These are phyloP conservation scores for Inga oerstediana DNA, from an alignment of 306 rosid genomes.

Conservation along the genomic window DNA sequence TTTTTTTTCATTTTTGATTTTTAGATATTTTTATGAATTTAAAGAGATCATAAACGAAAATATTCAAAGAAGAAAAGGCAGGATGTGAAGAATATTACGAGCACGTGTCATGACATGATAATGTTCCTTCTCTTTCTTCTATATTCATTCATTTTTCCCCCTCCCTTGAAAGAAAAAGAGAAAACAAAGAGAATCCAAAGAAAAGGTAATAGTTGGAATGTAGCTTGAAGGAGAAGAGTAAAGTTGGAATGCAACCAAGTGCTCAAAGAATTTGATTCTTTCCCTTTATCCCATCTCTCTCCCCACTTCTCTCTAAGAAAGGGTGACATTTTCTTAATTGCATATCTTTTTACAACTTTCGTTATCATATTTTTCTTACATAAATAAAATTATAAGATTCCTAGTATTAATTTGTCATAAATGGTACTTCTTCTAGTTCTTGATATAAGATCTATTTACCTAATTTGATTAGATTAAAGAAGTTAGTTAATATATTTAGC, in stretches of 20 bases:
- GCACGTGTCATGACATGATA: conserved; percentile 56
- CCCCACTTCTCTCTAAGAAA: background rate
- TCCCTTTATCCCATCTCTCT: background rate
- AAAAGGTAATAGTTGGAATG: conserved; percentile 67
- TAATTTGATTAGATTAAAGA: too few relatives aligned
- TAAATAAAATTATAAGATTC: too few relatives aligned
- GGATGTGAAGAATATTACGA: conserved; percentile 51
- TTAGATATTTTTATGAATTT: background rate
- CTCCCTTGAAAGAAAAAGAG: background rate
- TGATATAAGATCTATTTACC: too few relatives aligned
- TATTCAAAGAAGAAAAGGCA: conserved; percentile 51
- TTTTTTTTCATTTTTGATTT: background rate
- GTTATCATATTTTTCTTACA: background rate
- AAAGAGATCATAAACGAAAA: conserved; percentile 6
- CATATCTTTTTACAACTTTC: background rate
- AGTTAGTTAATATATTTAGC: too few relatives aligned
- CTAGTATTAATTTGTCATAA: too few relatives aligned
- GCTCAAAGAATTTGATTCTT: conserved; percentile 70
- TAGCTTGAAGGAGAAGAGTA: conserved; percentile 60
- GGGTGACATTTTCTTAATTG: background rate
- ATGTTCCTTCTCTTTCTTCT: conserved; percentile 26
- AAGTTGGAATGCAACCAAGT: conserved; percentile 52
- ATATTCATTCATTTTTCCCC: background rate
- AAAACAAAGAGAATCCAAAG: conserved; percentile 48
- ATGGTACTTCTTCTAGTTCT: too few relatives aligned